Percentiles rank a stretch among this genome's conserved stretches.
These are phyloP conservation scores for Wickerhamiella siamensis DNA, from an alignment of 805 yeast species.

Conservation along the genomic window DNA sequence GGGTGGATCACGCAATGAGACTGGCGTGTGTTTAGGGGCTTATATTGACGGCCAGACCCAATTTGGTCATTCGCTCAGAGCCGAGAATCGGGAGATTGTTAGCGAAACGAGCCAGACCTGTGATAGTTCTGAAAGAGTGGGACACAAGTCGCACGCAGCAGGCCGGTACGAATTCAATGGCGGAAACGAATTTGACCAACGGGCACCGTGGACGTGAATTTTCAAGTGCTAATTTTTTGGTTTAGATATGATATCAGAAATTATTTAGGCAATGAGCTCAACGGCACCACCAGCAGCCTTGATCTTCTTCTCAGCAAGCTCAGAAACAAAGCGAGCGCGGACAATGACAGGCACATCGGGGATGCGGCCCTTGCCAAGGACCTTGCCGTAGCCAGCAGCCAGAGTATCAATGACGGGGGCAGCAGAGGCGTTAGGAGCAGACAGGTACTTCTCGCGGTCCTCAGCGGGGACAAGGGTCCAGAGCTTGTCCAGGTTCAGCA, in stretches of 20 bases:
- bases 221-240: slow-evolving; percentile 1
- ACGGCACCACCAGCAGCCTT: slow-evolving; percentile 99
- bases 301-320: slow-evolving; percentile 99
- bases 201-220: not conserved
- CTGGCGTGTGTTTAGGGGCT: not conserved
- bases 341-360: slow-evolving; percentile 98
- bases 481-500: slow-evolving; percentile 93
- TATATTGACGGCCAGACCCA: not conserved
- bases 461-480: slow-evolving; percentile 94
- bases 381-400: slow-evolving; percentile 99
- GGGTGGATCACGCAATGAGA: not conserved
- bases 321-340: slow-evolving; percentile 98
- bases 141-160: too few relatives aligned
- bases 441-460: slow-evolving; percentile 85
- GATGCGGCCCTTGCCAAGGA: slow-evolving; percentile 96
- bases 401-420: slow-evolving; percentile 99
- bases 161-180: slow-evolving; percentile 41
- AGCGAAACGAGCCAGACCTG: not conserved
- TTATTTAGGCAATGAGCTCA: slow-evolving; percentile 89
- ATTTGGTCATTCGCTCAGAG: not conserved
- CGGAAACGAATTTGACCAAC: slow-evolving; percentile 21
- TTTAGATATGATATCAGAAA: slow-evolving; percentile 3
- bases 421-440: slow-evolving; percentile 68
- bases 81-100: not conserved
- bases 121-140: not conserved